phyloP scores from a whole-genome alignment of 2,329 filamentous ascomycete genomes.

The Neodidymelliopsis sp. region DNA sequence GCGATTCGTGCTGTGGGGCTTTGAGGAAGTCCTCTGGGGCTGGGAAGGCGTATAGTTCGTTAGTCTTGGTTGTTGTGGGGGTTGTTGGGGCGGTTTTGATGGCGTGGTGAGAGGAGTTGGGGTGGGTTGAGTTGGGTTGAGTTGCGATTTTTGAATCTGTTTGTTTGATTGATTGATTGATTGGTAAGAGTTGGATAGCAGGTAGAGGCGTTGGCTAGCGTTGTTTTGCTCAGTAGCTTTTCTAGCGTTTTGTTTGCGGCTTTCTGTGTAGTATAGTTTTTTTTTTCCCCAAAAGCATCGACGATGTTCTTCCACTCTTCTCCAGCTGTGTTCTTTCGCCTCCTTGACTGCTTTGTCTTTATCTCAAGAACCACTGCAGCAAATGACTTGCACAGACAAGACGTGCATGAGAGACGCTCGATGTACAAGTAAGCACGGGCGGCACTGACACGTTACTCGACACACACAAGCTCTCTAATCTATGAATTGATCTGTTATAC shows the following conservation, averaged over 20 bases:
- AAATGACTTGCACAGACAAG: too few species aligned
- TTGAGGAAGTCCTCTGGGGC: slow-evolving; percentile 3
- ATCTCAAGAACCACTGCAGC: too few species aligned
- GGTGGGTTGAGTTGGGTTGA: background rate
- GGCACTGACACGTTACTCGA: too few species aligned
- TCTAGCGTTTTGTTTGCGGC: background rate
- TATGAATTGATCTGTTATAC: too few species aligned
- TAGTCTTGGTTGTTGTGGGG: background rate
- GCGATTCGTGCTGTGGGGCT: slow-evolving; percentile 32
- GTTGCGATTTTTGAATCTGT: background rate
- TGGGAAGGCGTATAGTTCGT: background rate
- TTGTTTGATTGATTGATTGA: background rate
- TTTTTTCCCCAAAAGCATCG: too few species aligned
- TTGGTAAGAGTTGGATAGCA: background rate
- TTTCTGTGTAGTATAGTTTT: too few species aligned
- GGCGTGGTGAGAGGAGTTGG: background rate
- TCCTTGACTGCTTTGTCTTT: too few species aligned
- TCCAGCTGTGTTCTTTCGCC: too few species aligned
- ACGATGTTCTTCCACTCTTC: too few species aligned
- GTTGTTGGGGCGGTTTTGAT: background rate
- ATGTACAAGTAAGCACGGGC: too few species aligned
- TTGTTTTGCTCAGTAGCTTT: background rate
- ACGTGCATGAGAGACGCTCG: too few species aligned
- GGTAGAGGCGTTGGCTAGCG: slow-evolving; percentile 2
- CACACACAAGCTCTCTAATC: too few species aligned